A percentile compares a stretch with the other conserved stretches of the same genome.
Evolutionary conservation across 2,329 filamentous ascomycete species (phyloP).

Genomic region (Emergomyces orientalis): DNA sequence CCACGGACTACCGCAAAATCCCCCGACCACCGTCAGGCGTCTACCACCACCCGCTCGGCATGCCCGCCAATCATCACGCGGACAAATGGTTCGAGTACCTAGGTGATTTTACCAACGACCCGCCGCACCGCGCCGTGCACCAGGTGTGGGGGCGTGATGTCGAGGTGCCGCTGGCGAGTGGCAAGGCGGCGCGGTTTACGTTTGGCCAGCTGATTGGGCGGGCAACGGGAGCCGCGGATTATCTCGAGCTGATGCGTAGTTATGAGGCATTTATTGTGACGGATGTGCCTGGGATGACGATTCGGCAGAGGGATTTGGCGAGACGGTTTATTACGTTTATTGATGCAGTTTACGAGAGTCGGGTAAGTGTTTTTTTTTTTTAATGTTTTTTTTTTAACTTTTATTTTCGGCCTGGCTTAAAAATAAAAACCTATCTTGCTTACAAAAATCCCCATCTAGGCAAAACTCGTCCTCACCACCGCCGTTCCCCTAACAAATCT

Average conservation of each 20-base stretch:
- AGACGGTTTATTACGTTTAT: slow-evolving; percentile 95
- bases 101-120: slow-evolving; percentile 66
- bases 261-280: slow-evolving; percentile 93
- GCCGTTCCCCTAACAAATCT: slow-evolving; percentile 75
- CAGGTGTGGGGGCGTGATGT: slow-evolving; percentile 90
- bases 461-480: slow-evolving; percentile 90
- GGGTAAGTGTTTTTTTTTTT: slow-evolving; percentile 33
- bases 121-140: slow-evolving; percentile 69
- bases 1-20: slow-evolving; percentile 95
- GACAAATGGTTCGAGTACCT: slow-evolving; percentile 95
- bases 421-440: too few species aligned
- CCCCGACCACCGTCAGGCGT: slow-evolving; percentile 86
- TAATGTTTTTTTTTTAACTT: neutral
- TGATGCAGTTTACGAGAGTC: slow-evolving; percentile 81
- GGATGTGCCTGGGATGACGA: slow-evolving; percentile 84
- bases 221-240: slow-evolving; percentile 88
- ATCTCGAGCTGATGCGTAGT: slow-evolving; percentile 77
- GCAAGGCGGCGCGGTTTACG: slow-evolving; percentile 78
- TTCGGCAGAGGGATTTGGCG: slow-evolving; percentile 75
- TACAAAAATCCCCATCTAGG: too few species aligned
- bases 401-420: too few species aligned
- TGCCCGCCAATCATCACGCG: slow-evolving; percentile 66
- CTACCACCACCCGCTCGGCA: slow-evolving; percentile 81
- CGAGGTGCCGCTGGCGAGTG: slow-evolving; percentile 75
- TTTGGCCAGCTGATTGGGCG: slow-evolving; percentile 86